Base-by-base conservation (phyloP, 225 moss, liverwort and hornwort species). In the Neckera pumila region DNA sequence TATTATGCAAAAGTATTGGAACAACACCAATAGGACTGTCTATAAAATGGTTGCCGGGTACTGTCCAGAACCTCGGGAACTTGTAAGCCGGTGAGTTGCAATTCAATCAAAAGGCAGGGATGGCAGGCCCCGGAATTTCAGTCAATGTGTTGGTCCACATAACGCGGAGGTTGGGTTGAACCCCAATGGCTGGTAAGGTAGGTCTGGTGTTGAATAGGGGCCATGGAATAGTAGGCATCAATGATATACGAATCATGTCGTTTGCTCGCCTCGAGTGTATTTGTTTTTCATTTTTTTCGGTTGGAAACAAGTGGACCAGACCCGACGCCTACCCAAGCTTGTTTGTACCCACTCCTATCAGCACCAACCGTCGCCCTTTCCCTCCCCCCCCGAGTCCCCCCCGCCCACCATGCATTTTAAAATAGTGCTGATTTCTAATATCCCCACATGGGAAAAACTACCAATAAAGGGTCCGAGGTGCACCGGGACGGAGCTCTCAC, bases 381-480 rank as follows among this genome's bases (percentile, higher is more conserved):
- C 36, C 36, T 36, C 47, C 47, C 47, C 12, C 10, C 17, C 28
- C 5, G 5, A 23, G 23, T 12, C 47, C 47, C 12, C 10, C 17
- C 28, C 5, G 5, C 12, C 79, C 20, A 43, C 58, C 8, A 1
- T 42, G 20, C 30, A 80, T 60, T 49, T 57, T 12, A 30, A 30
- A 59, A 28, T 18, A 59, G 27, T 11, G 38, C 19, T 13, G 13
- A 13, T 60, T 75, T 12, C 8, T 4, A 57, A 59, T 30, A 1
- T 3, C 14, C 10, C 9, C n/a, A 78, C 27, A 57, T 79, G 25
- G 17, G 27, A 11, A n/a, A 78, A 26, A 33, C 45, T n/a, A n/a
- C n/a, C n/a, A n/a, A n/a, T n/a, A 78, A n/a, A 33, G 3, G 16
- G 17, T 5, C 8, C 0, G 0, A 2, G 7, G 9, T 31, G 49